Percentiles rank a stretch among this genome's conserved stretches.
Evolutionary conservation across 768 basidiomycete species (phyloP).

Genomic region (Termitomyces sp.): DNA sequence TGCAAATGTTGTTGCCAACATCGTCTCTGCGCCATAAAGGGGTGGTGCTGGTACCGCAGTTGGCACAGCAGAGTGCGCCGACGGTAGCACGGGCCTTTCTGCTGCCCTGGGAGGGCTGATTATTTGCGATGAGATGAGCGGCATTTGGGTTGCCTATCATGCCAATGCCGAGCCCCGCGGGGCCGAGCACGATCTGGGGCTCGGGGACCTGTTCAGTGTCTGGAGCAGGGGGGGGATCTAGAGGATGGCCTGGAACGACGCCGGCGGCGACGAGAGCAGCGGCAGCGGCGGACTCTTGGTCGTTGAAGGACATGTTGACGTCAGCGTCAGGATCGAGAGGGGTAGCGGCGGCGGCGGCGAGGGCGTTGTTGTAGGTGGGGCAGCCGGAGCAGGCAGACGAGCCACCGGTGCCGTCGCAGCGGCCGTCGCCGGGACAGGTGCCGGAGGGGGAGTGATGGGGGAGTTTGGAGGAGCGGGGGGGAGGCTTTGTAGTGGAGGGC

Average conservation of each 20-base stretch:
- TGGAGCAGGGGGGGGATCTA: not conserved
- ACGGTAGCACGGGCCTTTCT: constrained; percentile 41
- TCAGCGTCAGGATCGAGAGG: constrained; percentile 13
- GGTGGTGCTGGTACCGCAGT: constrained; percentile 87
- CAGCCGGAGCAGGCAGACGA: constrained; percentile 91
- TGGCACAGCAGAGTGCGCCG: constrained; percentile 80
- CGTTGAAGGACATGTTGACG: constrained; percentile 10
- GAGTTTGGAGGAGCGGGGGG: constrained; percentile 5
- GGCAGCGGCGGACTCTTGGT: constrained; percentile 16
- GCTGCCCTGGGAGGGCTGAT: constrained; percentile 16
- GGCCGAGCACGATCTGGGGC: constrained; percentile 14
- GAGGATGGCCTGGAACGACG: constrained; percentile 9
- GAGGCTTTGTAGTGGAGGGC: constrained; percentile 4
- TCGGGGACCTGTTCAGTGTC: not conserved
- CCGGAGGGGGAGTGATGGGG: constrained; percentile 37
- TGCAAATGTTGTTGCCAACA: constrained; percentile 91
- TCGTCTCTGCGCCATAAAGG: constrained; percentile 90
- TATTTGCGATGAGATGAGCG: constrained; percentile 12
- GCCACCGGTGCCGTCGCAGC: constrained; percentile 97
- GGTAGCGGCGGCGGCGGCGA: constrained; percentile 39
- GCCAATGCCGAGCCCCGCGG: constrained; percentile 16
- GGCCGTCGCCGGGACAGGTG: constrained; percentile 98
- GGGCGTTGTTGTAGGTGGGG: constrained; percentile 91
- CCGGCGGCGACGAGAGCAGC: constrained; percentile 19
- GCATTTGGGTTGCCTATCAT: constrained; percentile 18